Evolutionary conservation across 2,329 filamentous ascomycete genomes (phyloP).

Genomic region (Cercospora citrullina): DNA sequence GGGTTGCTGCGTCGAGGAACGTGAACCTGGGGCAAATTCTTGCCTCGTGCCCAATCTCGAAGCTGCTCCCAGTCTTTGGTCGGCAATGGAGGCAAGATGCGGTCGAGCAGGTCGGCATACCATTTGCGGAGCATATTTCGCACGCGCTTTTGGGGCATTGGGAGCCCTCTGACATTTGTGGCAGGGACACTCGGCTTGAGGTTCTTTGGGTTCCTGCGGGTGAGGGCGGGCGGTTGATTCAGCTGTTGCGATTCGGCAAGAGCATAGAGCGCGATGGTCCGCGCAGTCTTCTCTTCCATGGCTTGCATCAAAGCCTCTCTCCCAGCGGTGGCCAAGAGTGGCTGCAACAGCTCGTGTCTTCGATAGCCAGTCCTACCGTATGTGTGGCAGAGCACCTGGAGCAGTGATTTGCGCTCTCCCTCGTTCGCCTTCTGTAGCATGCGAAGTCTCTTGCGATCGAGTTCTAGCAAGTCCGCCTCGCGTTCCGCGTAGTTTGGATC

Average conservation of each 20-base stretch:
- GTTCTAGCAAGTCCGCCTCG: constrained; percentile 26
- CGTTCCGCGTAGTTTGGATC: constrained; percentile 19
- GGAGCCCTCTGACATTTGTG: constrained; percentile 48
- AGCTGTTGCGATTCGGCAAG: constrained; percentile 37
- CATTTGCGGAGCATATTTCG: constrained; percentile 47
- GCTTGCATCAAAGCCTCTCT: constrained; percentile 3
- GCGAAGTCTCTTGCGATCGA: constrained; percentile 48
- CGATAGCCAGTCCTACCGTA: constrained; percentile 60
- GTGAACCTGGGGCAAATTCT: constrained; percentile 14
- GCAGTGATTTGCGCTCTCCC: constrained; percentile 53
- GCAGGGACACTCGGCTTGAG: constrained; percentile 41
- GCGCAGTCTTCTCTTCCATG: neutral
- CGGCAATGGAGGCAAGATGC: constrained; percentile 49
- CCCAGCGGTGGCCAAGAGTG: constrained; percentile 21
- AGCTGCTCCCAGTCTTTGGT: constrained; percentile 47
- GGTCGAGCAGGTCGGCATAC: constrained; percentile 47
- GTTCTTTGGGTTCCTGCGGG: constrained; percentile 29
- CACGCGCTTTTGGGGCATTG: constrained; percentile 48
- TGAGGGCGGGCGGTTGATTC: constrained; percentile 35
- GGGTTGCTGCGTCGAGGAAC: constrained; percentile 14
- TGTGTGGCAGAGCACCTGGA: constrained; percentile 54
- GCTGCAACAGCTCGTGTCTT: constrained; percentile 49
- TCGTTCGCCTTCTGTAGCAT: constrained; percentile 55
- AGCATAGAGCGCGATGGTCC: constrained; percentile 38
- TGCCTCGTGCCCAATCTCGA: constrained; percentile 40